Evolutionary conservation across 306 rosid species (phyloP).

Genomic region (Vicia villosa): DNA sequence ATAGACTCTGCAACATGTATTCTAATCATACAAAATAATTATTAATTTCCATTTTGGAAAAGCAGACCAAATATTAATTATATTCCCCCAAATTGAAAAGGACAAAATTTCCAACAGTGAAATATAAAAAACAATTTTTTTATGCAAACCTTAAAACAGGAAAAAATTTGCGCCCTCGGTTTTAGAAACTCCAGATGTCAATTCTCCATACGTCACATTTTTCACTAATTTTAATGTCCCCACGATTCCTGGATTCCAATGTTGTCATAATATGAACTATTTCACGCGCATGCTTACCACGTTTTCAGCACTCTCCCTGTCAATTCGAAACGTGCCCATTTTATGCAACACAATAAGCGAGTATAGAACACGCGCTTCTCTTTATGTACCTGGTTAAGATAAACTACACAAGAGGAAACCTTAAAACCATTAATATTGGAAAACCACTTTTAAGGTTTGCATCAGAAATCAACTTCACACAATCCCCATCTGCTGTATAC

Average conservation of each 20-base stretch:
- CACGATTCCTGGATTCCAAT: constrained; percentile 48
- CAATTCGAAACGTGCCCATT: constrained; percentile 26
- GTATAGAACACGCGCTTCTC: background rate
- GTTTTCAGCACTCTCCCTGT: background rate
- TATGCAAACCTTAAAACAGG: constrained; percentile 28
- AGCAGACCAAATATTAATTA: constrained; percentile 5
- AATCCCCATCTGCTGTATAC: background rate
- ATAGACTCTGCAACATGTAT: background rate
- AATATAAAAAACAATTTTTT: background rate
- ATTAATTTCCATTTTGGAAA: constrained; percentile 26
- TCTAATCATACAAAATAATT: background rate
- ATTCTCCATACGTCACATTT: constrained; percentile 36
- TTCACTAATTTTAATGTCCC: constrained; percentile 33
- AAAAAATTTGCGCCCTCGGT: constrained; percentile 51
- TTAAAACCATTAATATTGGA: constrained; percentile 31
- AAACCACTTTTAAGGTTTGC: constrained; percentile 27
- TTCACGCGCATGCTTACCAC: background rate
- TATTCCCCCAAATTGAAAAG: background rate
- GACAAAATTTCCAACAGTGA: background rate
- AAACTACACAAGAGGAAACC: background rate
- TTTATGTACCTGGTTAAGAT: background rate
- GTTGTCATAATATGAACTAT: constrained; percentile 1
- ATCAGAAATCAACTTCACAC: background rate
- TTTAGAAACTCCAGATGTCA: constrained; percentile 43
- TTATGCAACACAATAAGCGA: constrained; percentile 3